These are phyloP conservation scores for Xylaria arbuscula DNA, from an alignment of 2,329 filamentous ascomycete species.

Conservation along the genomic window DNA sequence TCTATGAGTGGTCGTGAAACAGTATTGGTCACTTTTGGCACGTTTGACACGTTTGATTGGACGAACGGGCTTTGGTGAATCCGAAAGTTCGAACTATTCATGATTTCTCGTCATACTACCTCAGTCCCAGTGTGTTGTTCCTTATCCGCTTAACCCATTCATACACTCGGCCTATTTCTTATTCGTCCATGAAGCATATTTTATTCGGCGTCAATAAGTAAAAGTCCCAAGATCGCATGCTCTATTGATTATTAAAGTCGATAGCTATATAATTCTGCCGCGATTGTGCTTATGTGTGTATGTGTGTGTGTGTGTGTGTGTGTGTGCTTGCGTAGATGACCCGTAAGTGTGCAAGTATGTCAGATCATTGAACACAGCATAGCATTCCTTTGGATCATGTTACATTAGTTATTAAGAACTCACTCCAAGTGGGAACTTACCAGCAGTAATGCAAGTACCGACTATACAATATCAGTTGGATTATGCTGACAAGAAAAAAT, in stretches of 20 bases:
- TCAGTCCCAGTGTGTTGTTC: neutral
- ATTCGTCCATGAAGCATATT: neutral
- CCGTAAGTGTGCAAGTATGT: neutral
- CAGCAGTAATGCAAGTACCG: slow-evolving; percentile 23
- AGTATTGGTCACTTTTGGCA: neutral
- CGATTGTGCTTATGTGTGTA: no score
- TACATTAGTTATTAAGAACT: neutral
- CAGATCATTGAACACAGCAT: slow-evolving; percentile 15
- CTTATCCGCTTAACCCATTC: neutral
- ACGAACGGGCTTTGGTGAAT: neutral
- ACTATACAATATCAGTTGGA: neutral
- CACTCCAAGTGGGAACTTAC: slow-evolving; percentile 12
- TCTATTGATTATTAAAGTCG: neutral
- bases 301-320: no score
- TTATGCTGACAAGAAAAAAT: neutral
- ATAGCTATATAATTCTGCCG: neutral
- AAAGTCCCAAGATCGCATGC: neutral
- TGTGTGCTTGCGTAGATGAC: no score
- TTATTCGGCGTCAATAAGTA: neutral
- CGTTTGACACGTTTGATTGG: neutral
- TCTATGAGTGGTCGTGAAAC: no score
- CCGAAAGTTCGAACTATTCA: neutral
- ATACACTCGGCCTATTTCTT: neutral
- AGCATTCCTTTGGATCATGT: slow-evolving; percentile 9
- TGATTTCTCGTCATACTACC: neutral